A percentile compares a stretch with the other conserved stretches of the same genome.
Evolutionary conservation across 352 stramenopile species (phyloP).

Genomic region (Phytophthora citrophthora): DNA sequence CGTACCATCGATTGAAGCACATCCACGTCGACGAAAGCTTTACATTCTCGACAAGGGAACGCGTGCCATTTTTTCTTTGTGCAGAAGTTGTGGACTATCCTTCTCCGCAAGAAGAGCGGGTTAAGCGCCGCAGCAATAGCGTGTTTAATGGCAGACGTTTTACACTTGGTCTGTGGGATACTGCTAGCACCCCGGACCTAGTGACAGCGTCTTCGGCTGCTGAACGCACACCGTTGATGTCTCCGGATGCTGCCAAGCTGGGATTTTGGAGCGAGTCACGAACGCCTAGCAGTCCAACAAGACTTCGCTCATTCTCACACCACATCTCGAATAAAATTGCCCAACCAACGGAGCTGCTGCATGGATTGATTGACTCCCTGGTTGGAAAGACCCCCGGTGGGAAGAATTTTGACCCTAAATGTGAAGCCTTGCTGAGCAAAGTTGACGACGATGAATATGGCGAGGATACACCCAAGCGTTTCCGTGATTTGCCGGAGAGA

Average conservation of each 20-base stretch:
- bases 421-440: constrained; percentile 46
- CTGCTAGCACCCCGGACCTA: constrained; percentile 45
- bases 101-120: constrained; percentile 34
- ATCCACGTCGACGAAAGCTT: constrained; percentile 85
- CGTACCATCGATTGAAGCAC: constrained; percentile 76
- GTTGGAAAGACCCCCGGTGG: constrained; percentile 63
- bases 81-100: constrained; percentile 81
- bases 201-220: constrained; percentile 29
- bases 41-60: constrained; percentile 83
- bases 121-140: constrained; percentile 49
- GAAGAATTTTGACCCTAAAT: constrained; percentile 36
- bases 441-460: constrained; percentile 20
- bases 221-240: constrained; percentile 52
- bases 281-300: constrained; percentile 53
- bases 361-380: constrained; percentile 74
- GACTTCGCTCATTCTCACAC: constrained; percentile 76
- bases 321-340: constrained; percentile 73
- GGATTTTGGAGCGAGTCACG: constrained; percentile 87
- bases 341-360: constrained; percentile 69
- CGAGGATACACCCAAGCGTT: constrained; percentile 26
- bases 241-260: constrained; percentile 64
- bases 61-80: constrained; percentile 82
- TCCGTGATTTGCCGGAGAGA: constrained; percentile 34
- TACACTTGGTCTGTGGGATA: constrained; percentile 73
- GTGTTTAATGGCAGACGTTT: constrained; percentile 67